Conservation (phyloP, 192 early-diverging fungal genomes). For the Entrophospora sp. region DNA sequence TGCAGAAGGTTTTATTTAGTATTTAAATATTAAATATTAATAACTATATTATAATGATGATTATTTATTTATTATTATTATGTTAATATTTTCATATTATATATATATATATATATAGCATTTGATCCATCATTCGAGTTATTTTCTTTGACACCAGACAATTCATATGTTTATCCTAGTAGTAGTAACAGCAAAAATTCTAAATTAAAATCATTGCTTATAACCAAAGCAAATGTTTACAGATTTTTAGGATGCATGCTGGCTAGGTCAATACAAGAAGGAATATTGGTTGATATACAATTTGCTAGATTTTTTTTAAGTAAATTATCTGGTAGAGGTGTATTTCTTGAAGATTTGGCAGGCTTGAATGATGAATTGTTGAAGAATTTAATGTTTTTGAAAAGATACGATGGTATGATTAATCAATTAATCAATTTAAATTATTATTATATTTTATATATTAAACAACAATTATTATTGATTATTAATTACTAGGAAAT, state of each 20-base stretch:
- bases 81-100: too few relatives aligned
- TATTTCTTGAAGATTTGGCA: slow-evolving; percentile 50
- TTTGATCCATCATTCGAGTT: slow-evolving; percentile 32
- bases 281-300: slow-evolving; percentile 47
- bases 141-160: slow-evolving; percentile 28
- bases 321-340: slow-evolving; percentile 45
- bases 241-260: slow-evolving; percentile 51
- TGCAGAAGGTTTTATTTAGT: slow-evolving; percentile 43
- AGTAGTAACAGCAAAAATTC: neutral
- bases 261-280: slow-evolving; percentile 58
- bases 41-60: slow-evolving; percentile 32
- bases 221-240: too few relatives aligned
- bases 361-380: slow-evolving; percentile 47
- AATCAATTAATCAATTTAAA: neutral
- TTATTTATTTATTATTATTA: too few relatives aligned
- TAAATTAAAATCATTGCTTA: too few relatives aligned
- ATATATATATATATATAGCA: slow-evolving; percentile 39
- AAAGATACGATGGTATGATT: slow-evolving; percentile 45
- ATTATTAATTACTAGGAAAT: slow-evolving; percentile 26
- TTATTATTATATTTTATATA: neutral
- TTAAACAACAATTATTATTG: too few relatives aligned
- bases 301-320: slow-evolving; percentile 53
- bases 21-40: slow-evolving; percentile 41
- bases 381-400: slow-evolving; percentile 46
- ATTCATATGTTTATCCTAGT: slow-evolving; percentile 15